Percentiles rank a stretch among this genome's conserved stretches.
phyloP scores from a whole-genome alignment of 116 monocot genomes.

The Thalassia testudinum region DNA sequence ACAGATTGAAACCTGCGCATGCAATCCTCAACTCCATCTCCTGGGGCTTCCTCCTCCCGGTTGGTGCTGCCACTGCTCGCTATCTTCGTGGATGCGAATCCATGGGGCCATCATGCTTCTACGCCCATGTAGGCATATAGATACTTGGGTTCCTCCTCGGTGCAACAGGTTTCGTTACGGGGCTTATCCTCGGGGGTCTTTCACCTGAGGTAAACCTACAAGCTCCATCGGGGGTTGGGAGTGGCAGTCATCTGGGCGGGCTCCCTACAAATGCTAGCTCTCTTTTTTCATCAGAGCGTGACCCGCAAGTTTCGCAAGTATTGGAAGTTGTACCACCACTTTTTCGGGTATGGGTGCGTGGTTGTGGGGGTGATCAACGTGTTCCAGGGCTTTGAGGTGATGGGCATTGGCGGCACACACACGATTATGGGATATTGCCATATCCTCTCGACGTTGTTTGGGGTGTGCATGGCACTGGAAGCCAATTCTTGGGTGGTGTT shows the following conservation, averaged over 20 bases:
- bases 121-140: conserved; percentile 51
- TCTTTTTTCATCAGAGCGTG: conserved; percentile 56
- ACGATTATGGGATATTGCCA: conserved; percentile 57
- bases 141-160: conserved; percentile 40
- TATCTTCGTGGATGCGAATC: conserved; percentile 52
- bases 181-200: conserved; percentile 34
- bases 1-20: conserved; percentile 27
- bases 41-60: conserved; percentile 63
- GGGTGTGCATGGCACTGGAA: conserved; percentile 57
- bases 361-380: conserved; percentile 80
- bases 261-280: conserved; percentile 50
- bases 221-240: conserved; percentile 45
- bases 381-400: conserved; percentile 77
- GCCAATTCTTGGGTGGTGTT: conserved; percentile 79
- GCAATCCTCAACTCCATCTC: conserved; percentile 42
- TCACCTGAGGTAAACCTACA: conserved; percentile 38
- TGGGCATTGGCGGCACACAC: conserved; percentile 43
- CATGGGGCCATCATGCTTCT: conserved; percentile 67
- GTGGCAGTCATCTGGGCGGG: conserved; percentile 36
- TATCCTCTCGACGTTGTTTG: conserved; percentile 35
- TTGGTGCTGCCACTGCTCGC: conserved; percentile 37
- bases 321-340: conserved; percentile 95
- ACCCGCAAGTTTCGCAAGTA: conserved; percentile 63
- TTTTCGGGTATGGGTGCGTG: conserved; percentile 71
- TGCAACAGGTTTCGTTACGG: conserved; percentile 31